These are phyloP conservation scores for Striga asiatica DNA, from an alignment of 257 asterid genomes.

Conservation along the genomic window DNA sequence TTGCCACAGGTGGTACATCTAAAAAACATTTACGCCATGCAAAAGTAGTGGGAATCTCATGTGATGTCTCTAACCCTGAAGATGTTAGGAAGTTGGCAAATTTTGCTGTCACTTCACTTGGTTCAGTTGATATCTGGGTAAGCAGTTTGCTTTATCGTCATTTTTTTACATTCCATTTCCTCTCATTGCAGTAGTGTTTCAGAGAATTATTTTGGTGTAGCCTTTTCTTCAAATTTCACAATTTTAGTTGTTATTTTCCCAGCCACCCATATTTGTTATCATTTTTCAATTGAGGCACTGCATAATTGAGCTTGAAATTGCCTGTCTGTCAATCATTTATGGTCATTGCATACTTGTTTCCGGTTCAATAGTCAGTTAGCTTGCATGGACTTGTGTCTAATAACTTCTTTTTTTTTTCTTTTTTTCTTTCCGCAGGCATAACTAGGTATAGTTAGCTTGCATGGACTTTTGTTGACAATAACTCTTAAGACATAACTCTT, in stretches of 20 bases:
- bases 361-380: too few relatives aligned
- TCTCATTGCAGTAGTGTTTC: not conserved
- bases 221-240: not conserved
- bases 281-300: not conserved
- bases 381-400: too few relatives aligned
- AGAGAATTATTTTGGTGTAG: not conserved
- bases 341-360: not conserved
- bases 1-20: conserved; percentile 36
- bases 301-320: not conserved
- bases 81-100: conserved; percentile 64
- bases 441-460: too few relatives aligned
- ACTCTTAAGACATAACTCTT: not conserved
- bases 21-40: conserved; percentile 42
- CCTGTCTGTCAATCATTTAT: not conserved
- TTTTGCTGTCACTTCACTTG: conserved; percentile 64
- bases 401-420: too few relatives aligned
- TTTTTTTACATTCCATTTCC: not conserved
- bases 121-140: conserved; percentile 84
- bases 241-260: not conserved
- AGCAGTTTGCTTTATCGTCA: conserved; percentile 4
- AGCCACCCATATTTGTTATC: not conserved
- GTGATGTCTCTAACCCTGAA: conserved; percentile 87
- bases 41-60: conserved; percentile 71
- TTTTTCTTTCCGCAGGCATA: too few relatives aligned
- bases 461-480: not conserved